A percentile compares a stretch with the other conserved stretches of the same genome.
These are phyloP conservation scores for Leucogyrophana mollusca DNA, from an alignment of 768 basidiomycete genomes.

Conservation along the genomic window DNA sequence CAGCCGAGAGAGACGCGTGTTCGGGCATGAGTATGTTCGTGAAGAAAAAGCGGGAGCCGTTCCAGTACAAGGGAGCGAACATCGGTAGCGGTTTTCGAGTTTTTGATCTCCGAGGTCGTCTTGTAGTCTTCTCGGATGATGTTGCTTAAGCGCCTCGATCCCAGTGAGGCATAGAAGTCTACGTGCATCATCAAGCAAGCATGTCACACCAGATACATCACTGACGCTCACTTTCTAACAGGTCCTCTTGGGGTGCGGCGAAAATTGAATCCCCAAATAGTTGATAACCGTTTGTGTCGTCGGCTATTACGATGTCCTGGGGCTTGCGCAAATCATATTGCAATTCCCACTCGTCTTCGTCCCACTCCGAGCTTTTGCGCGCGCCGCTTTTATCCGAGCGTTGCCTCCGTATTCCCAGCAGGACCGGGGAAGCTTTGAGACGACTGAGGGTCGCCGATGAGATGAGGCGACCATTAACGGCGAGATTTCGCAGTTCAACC, in stretches of 20 bases:
- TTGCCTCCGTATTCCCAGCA: constrained; percentile 73
- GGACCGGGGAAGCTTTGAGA: constrained; percentile 70
- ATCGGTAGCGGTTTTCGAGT: constrained; percentile 47
- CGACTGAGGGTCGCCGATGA: constrained; percentile 46
- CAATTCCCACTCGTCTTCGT: constrained; percentile 75
- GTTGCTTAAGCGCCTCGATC: constrained; percentile 68
- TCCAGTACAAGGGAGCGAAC: constrained; percentile 70
- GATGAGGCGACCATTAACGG: constrained; percentile 63
- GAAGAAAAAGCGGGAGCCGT: constrained; percentile 85
- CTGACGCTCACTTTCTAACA: constrained; percentile 73
- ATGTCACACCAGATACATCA: neutral
- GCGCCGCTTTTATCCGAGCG: constrained; percentile 22
- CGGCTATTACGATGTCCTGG: constrained; percentile 75
- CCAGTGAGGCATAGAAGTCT: constrained; percentile 79
- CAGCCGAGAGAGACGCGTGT: constrained; percentile 63
- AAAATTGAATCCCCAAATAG: constrained; percentile 77
- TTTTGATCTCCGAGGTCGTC: constrained; percentile 48
- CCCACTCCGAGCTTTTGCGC: constrained; percentile 32
- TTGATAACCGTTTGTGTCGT: constrained; percentile 80
- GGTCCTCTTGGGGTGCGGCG: constrained; percentile 85
- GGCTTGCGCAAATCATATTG: constrained; percentile 72
- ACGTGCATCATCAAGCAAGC: constrained; percentile 3
- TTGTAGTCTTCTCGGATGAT: constrained; percentile 80
- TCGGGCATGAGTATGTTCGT: constrained; percentile 76
- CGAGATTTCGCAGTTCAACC: constrained; percentile 79